These are phyloP conservation scores for Fusarium drepaniforme DNA, from an alignment of 2,329 filamentous ascomycete genomes.

Conservation along the genomic window DNA sequence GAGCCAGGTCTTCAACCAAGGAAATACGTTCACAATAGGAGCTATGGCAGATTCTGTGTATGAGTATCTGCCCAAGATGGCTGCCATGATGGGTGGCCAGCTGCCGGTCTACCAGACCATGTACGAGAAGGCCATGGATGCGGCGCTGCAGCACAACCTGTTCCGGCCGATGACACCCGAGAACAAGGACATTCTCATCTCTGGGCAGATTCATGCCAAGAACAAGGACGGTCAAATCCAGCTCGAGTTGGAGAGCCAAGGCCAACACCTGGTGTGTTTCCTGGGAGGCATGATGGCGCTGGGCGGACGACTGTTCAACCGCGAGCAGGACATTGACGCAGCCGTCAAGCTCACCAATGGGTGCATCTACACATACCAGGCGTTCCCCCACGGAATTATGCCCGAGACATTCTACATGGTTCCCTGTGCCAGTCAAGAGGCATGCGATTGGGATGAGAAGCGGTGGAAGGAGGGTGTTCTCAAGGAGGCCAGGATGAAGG, in stretches of 20 bases:
- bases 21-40: constrained; percentile 60
- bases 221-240: constrained; percentile 48
- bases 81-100: constrained; percentile 68
- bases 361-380: constrained; percentile 64
- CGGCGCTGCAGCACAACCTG: constrained; percentile 68
- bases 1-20: constrained; percentile 38
- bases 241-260: constrained; percentile 48
- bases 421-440: constrained; percentile 52
- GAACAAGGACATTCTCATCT: constrained; percentile 66
- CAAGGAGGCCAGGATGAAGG: constrained; percentile 39
- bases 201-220: constrained; percentile 53
- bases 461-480: constrained; percentile 51
- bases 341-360: constrained; percentile 62
- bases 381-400: constrained; percentile 64
- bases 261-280: constrained; percentile 64
- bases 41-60: constrained; percentile 69
- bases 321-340: constrained; percentile 55
- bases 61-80: constrained; percentile 95
- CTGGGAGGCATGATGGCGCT: constrained; percentile 64
- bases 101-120: constrained; percentile 67
- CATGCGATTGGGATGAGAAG: constrained; percentile 52
- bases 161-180: constrained; percentile 71
- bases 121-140: constrained; percentile 67
- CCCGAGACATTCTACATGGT: constrained; percentile 61
- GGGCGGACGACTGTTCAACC: constrained; percentile 58